Evolutionary conservation across 805 yeast species (phyloP), one percentile per base, ranked within the genome.

Genomic region (Starmerella sp.): DNA sequence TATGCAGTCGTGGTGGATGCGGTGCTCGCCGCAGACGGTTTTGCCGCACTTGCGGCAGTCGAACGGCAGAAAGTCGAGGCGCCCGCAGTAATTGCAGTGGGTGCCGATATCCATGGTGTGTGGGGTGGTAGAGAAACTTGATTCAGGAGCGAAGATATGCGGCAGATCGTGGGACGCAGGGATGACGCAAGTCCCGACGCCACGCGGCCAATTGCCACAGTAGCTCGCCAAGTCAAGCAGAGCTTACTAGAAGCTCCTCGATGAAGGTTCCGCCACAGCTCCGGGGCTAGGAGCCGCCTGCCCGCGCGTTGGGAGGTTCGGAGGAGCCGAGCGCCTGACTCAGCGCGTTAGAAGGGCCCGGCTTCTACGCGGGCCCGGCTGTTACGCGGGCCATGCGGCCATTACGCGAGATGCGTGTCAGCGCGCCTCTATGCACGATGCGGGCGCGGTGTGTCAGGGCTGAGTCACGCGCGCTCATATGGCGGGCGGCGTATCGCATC

Each of bases 61-160:
- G 57, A 71, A 73, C 41, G 77, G 77, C 32, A 73, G 67, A 52
- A 74, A 73, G 62, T 74, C 77, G 30, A 72, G 63, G 53, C 64
- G 66, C 44, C 66, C 62, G 61, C 77, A 73, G 44, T 58, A 52
- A 48, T 56, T 53, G 65, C 77, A 73, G 60, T 73, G 73, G 51
- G 61, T 57, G 38, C 77, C 77, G 28, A 71, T 62, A 51, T 73
- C 68, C 59, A 73, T 59, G 13, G 3, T 30, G 46, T 22, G 13
- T 37, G 35, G 11, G 4, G 35, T 37, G 13, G 39, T 10, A 44
- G 36, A 30, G 22, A 5, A 44, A 11, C 5, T 14, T 1, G 36
- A 42, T 11, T 7, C 13, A 28, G 11, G n/a, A n/a, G 35, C 8
- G 3, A 10, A 32, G 11, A 10, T 32, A 32, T 10, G 35, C 35